phyloP scores from a whole-genome alignment of 2,329 filamentous ascomycete genomes.

The Lecanosticta acicola region DNA sequence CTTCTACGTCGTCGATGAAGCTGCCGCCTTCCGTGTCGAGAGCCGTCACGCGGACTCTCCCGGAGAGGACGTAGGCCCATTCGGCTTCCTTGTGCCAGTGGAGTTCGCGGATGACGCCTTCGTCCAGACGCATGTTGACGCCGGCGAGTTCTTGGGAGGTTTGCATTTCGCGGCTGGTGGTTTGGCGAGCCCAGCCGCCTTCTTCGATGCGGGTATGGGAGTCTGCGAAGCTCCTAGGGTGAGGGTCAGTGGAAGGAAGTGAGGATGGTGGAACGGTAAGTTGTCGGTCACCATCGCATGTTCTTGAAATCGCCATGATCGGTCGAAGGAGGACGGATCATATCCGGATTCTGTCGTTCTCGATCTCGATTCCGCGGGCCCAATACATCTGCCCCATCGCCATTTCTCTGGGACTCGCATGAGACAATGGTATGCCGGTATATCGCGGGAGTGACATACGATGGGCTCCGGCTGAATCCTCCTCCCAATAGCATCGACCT shows the following conservation, averaged over 20 bases:
- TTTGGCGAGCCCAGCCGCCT: constrained; percentile 72
- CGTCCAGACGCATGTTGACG: constrained; percentile 71
- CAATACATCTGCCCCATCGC: constrained; percentile 57
- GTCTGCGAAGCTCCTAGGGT: constrained; percentile 39
- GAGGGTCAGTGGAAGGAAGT: no score
- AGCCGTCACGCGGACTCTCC: constrained; percentile 64
- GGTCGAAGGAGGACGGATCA: constrained; percentile 66
- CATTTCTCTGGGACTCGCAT: constrained; percentile 22
- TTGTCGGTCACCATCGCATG: constrained; percentile 58
- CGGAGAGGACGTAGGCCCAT: constrained; percentile 66
- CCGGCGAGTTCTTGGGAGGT: constrained; percentile 65
- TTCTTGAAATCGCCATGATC: constrained; percentile 66
- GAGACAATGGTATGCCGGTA: not conserved
- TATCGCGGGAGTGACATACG: constrained; percentile 27
- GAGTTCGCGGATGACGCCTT: constrained; percentile 67
- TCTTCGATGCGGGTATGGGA: constrained; percentile 53
- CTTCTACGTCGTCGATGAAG: constrained; percentile 69
- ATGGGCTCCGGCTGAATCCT: constrained; percentile 58
- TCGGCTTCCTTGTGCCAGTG: constrained; percentile 80
- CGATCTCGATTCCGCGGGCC: constrained; percentile 65
- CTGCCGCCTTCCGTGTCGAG: constrained; percentile 70
- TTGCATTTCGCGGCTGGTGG: constrained; percentile 59
- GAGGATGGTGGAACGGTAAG: no score
- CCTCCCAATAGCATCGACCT: constrained; percentile 56
- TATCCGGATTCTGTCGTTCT: constrained; percentile 64